A percentile compares a stretch with the other conserved stretches of the same genome.
These are phyloP conservation scores for Phytopythium helicoides DNA, from an alignment of 352 stramenopile genomes.

Conservation along the genomic window DNA sequence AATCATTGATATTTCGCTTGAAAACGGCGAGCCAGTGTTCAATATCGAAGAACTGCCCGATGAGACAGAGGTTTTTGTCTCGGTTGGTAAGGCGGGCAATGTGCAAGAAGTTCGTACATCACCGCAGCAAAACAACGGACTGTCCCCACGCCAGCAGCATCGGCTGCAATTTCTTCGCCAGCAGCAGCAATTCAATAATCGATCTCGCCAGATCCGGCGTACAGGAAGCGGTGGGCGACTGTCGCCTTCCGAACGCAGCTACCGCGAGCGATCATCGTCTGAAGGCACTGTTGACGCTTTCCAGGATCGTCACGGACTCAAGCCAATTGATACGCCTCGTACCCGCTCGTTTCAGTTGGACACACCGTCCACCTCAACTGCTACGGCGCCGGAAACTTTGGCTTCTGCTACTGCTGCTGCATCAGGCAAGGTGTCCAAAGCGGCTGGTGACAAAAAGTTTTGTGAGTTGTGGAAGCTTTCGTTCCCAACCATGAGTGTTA, in stretches of 20 bases:
- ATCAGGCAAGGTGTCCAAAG: slow-evolving; percentile 1
- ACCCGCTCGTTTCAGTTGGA: slow-evolving; percentile 57
- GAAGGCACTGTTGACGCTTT: slow-evolving; percentile 46
- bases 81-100: slow-evolving; percentile 74
- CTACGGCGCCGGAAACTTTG: neutral
- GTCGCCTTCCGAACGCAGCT: slow-evolving; percentile 32
- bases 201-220: slow-evolving; percentile 24
- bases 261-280: slow-evolving; percentile 53
- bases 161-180: slow-evolving; percentile 12
- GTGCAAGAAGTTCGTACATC: slow-evolving; percentile 50
- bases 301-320: slow-evolving; percentile 20
- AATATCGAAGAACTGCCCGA: slow-evolving; percentile 53
- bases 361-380: slow-evolving; percentile 10
- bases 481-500: slow-evolving; percentile 69
- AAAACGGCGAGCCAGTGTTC: slow-evolving; percentile 64
- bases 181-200: slow-evolving; percentile 18
- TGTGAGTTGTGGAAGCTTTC: slow-evolving; percentile 71
- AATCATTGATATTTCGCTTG: slow-evolving; percentile 73
- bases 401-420: slow-evolving; percentile 22
- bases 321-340: slow-evolving; percentile 27
- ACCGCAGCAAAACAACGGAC: slow-evolving; percentile 12
- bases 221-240: slow-evolving; percentile 15
- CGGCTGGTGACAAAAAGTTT: slow-evolving; percentile 48
- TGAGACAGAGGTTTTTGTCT: slow-evolving; percentile 69
- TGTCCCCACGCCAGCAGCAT: slow-evolving; percentile 14